A percentile compares a stretch with the other conserved stretches of the same genome.
phyloP scores from a whole-genome alignment of 2,329 filamentous ascomycete genomes.

The Celoporthe dispersa region DNA sequence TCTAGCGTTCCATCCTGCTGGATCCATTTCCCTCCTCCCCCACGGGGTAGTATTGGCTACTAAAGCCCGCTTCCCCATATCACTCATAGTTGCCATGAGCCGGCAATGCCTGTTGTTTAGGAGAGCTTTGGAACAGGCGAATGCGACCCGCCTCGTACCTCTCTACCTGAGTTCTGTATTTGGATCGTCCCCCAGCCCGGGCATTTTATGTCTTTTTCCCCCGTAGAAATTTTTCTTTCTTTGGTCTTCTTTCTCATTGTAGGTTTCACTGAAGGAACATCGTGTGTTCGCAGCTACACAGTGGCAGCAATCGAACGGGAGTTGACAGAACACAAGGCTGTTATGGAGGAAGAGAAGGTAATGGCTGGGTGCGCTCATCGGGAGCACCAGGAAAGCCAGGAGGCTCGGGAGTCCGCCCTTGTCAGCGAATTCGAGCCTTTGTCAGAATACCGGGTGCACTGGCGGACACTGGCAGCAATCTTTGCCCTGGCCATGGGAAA shows the following conservation, averaged over 20 bases:
- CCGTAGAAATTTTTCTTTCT: not conserved
- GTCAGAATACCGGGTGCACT: conserved; percentile 14
- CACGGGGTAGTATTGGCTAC: not conserved
- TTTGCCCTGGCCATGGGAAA: conserved; percentile 24
- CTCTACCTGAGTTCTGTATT: not conserved
- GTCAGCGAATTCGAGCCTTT: conserved; percentile 13
- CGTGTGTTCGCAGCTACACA: not conserved
- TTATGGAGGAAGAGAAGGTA: conserved; percentile 18
- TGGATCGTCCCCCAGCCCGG: not conserved
- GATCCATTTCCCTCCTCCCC: not conserved
- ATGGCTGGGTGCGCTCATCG: not conserved
- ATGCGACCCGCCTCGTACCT: not conserved
- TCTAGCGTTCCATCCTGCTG: not conserved
- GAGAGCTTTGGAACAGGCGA: not conserved
- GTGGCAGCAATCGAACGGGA: not conserved
- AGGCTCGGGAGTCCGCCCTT: not conserved
- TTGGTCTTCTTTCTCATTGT: not conserved
- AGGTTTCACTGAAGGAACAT: not conserved
- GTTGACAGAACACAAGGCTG: not conserved
- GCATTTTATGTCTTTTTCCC: not conserved
- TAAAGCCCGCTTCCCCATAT: not conserved
- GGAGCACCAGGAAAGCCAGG: not conserved
- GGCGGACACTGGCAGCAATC: conserved; percentile 24
- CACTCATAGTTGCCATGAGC: not conserved
- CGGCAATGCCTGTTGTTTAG: not conserved